These are phyloP conservation scores for Jimgerdemannia flammicorona DNA, from an alignment of 192 early-diverging fungal species.

Conservation along the genomic window DNA sequence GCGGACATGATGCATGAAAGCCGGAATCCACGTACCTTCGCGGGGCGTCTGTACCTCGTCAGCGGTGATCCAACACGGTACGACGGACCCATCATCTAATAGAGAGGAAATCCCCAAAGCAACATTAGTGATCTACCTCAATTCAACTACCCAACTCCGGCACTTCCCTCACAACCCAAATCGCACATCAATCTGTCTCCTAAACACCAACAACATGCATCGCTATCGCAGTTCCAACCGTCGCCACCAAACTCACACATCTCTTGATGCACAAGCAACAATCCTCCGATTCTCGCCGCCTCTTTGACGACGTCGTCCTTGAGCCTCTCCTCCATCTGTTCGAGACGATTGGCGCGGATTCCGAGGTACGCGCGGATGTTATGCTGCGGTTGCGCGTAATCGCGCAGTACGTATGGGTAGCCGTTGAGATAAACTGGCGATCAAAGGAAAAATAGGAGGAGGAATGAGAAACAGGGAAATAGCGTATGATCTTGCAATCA, in stretches of 20 bases:
- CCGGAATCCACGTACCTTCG: constrained; percentile 27
- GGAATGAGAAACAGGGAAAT: constrained; percentile 1
- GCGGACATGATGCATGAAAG: no score
- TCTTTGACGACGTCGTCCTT: constrained; percentile 57
- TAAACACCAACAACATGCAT: no score
- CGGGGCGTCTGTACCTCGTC: constrained; percentile 50
- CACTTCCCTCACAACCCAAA: no score
- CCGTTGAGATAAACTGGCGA: constrained; percentile 56
- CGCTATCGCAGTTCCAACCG: no score
- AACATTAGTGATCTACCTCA: neutral
- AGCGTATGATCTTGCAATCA: neutral
- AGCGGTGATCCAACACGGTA: constrained; percentile 57
- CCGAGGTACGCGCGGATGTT: constrained; percentile 52
- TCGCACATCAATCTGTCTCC: no score
- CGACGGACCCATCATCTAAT: constrained; percentile 35
- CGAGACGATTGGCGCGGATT: constrained; percentile 50
- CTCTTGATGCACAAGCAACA: constrained; percentile 64
- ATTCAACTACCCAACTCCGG: no score
- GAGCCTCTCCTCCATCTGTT: constrained; percentile 53
- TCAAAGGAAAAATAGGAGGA: neutral
- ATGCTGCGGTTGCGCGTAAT: constrained; percentile 44
- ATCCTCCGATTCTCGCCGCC: constrained; percentile 32
- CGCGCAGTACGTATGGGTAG: constrained; percentile 56
- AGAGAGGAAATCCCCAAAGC: neutral
- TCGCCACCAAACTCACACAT: constrained; percentile 18